phyloP scores from a whole-genome alignment of 805 yeast genomes.

The Lipomyces sp. region DNA sequence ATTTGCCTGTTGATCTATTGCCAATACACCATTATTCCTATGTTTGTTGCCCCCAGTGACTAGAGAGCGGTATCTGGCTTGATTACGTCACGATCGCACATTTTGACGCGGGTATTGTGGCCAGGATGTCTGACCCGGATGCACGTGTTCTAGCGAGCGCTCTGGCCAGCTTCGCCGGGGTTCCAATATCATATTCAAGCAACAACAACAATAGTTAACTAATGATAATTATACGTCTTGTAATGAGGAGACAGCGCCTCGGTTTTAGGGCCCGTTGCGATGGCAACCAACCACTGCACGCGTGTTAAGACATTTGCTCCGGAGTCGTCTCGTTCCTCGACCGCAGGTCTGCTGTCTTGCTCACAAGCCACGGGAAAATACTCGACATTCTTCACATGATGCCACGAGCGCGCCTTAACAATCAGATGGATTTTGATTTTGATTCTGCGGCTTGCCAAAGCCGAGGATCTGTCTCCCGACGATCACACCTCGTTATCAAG shows the following conservation, averaged over 20 bases:
- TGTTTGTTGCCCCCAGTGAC: too few relatives aligned
- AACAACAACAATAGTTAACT: too few relatives aligned
- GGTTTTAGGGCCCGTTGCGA: too few relatives aligned
- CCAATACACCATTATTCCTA: too few relatives aligned
- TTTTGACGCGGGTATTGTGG: neutral
- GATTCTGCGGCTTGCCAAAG: neutral
- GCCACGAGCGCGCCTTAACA: neutral
- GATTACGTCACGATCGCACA: neutral
- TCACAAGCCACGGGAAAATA: neutral
- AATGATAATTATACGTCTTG: too few relatives aligned
- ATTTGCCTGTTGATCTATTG: too few relatives aligned
- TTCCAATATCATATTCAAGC: too few relatives aligned
- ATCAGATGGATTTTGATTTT: neutral
- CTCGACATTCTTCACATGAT: neutral
- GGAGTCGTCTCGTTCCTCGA: neutral
- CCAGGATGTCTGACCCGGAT: neutral
- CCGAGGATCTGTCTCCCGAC: neutral
- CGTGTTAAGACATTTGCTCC: too few relatives aligned
- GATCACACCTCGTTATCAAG: neutral
- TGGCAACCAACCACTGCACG: too few relatives aligned
- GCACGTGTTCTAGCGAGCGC: conserved; percentile 5
- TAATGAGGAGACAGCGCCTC: too few relatives aligned
- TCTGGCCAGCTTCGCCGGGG: neutral
- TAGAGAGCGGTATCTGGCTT: neutral
- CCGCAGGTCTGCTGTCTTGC: neutral